A percentile compares a stretch with the other conserved stretches of the same genome.
Conservation (phyloP, 2,329 filamentous ascomycete genomes). For the Hansfordia pulvinata region DNA sequence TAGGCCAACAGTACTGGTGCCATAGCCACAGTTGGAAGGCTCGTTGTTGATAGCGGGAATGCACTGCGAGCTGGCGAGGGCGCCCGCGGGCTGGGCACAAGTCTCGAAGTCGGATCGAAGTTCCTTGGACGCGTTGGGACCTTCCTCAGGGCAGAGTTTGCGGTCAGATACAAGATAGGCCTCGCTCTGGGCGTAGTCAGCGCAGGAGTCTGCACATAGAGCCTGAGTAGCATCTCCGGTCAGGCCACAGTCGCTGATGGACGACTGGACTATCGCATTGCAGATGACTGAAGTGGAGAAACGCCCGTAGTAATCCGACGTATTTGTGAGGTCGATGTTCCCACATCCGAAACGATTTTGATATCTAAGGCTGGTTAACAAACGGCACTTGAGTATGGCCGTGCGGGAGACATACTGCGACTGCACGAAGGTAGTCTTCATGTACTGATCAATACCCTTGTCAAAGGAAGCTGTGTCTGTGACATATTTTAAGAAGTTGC, state of each 20-base stretch:
- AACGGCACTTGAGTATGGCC: slow-evolving; percentile 1
- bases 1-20: slow-evolving; percentile 55
- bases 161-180: slow-evolving; percentile 67
- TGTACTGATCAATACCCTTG: slow-evolving; percentile 54
- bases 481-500: slow-evolving; percentile 77
- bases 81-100: slow-evolving; percentile 70
- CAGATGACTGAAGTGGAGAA: slow-evolving; percentile 89
- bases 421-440: slow-evolving; percentile 61
- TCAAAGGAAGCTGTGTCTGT: slow-evolving; percentile 69
- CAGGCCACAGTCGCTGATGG: slow-evolving; percentile 54
- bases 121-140: slow-evolving; percentile 52
- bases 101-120: slow-evolving; percentile 88
- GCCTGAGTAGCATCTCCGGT: slow-evolving; percentile 52
- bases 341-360: slow-evolving; percentile 68
- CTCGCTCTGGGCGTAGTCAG: slow-evolving; percentile 78
- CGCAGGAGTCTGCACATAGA: slow-evolving; percentile 81
- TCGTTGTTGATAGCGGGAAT: slow-evolving; percentile 71
- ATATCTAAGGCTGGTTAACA: slow-evolving; percentile 45
- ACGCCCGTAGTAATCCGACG: slow-evolving; percentile 74
- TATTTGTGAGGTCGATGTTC: slow-evolving; percentile 62
- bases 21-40: slow-evolving; percentile 75
- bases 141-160: slow-evolving; percentile 55
- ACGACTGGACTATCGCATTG: slow-evolving; percentile 89
- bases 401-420: slow-evolving; percentile 47
- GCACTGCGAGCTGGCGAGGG: slow-evolving; percentile 60